These are phyloP conservation scores for Potentilla sterilis DNA, from an alignment of 306 rosid species.

Conservation along the genomic window DNA sequence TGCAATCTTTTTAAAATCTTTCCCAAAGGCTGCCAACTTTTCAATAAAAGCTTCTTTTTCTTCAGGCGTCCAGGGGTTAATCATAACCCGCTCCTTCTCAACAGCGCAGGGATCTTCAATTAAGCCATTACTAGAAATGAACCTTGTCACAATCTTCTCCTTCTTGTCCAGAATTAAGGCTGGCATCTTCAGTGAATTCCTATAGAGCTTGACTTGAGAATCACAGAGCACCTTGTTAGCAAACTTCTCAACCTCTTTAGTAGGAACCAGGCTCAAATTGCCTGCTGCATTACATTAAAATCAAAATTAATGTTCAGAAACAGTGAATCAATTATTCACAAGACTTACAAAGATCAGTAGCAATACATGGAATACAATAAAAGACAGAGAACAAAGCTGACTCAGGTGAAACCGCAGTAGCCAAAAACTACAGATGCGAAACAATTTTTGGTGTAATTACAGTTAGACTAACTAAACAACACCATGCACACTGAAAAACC, in stretches of 20 bases:
- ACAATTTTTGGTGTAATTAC: background rate
- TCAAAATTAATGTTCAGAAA: background rate
- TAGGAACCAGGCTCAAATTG: constrained; percentile 55
- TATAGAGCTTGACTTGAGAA: constrained; percentile 47
- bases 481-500: background rate
- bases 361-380: background rate
- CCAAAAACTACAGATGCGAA: background rate
- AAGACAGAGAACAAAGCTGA: background rate
- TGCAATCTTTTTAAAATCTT: constrained; percentile 79
- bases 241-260: constrained; percentile 48
- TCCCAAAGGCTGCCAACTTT: constrained; percentile 61
- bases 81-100: constrained; percentile 76
- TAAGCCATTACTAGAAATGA: constrained; percentile 71
- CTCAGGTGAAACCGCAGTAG: background rate
- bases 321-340: background rate
- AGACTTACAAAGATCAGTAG: background rate
- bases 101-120: constrained; percentile 82
- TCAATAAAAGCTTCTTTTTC: constrained; percentile 69
- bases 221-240: constrained; percentile 68
- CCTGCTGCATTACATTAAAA: constrained; percentile 42
- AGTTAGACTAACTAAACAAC: background rate
- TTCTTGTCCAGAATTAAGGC: constrained; percentile 72
- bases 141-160: constrained; percentile 62
- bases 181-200: constrained; percentile 82
- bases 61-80: constrained; percentile 82